Percentiles rank a stretch among this genome's conserved stretches.
phyloP scores from a whole-genome alignment of 352 stramenopile genomes.

The Globisporangium viniferum region DNA sequence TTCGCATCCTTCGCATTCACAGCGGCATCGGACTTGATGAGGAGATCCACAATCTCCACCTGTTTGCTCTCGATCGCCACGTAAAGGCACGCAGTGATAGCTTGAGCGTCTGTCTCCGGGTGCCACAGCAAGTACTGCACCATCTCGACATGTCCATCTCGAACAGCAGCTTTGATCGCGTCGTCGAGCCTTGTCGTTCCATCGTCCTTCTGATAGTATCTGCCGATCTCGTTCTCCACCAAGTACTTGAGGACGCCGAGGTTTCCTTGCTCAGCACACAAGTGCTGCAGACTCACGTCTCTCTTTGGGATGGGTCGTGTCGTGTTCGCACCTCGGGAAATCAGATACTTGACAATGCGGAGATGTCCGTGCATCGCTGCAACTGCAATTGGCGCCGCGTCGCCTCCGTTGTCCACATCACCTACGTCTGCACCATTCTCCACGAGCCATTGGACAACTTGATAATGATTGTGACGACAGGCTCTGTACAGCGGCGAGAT shows the following conservation, averaged over 20 bases:
- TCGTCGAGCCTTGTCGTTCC: background rate
- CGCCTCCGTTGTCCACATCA: background rate
- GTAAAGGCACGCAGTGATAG: background rate
- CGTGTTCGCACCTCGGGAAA: background rate
- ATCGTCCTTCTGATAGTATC: background rate
- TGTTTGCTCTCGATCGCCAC: background rate
- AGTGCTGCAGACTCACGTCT: background rate
- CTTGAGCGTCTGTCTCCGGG: background rate
- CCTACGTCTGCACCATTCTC: background rate
- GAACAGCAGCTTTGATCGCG: background rate
- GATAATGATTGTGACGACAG: background rate
- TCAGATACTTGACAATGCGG: background rate
- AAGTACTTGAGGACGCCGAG: slow-evolving; percentile 8
- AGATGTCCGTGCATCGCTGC: background rate
- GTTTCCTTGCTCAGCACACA: slow-evolving; percentile 11
- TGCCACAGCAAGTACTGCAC: background rate
- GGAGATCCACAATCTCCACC: background rate
- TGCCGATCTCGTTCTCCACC: background rate
- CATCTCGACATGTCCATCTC: background rate
- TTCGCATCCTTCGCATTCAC: background rate
- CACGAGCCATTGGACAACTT: background rate
- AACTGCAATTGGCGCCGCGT: background rate
- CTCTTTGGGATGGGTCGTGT: background rate
- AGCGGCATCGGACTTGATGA: background rate
- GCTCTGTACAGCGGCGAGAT: background rate